phyloP scores from a whole-genome alignment of 345 rosid species.

The Lagerstroemia speciosa region DNA sequence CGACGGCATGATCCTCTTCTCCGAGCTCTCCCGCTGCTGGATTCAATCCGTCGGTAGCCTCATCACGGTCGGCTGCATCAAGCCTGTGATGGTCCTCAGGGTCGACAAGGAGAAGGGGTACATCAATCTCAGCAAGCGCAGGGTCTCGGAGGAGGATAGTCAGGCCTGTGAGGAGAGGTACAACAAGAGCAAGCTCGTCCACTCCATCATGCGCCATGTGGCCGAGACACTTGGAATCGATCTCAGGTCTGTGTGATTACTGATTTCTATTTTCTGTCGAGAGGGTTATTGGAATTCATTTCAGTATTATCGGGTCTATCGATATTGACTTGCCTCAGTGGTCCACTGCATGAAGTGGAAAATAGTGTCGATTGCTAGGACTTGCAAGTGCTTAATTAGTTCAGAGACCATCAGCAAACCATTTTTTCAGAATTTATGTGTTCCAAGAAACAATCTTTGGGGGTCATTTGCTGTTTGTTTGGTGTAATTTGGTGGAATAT shows the following conservation, averaged over 20 bases:
- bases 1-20: slow-evolving; percentile 94
- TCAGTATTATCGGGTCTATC: too few species aligned
- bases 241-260: too few species aligned
- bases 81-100: slow-evolving; percentile 97
- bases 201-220: slow-evolving; percentile 95
- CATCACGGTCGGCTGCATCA: slow-evolving; percentile 86
- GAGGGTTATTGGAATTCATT: too few species aligned
- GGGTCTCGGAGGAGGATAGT: slow-evolving; percentile 86
- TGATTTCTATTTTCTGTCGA: too few species aligned
- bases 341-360: too few species aligned
- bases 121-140: slow-evolving; percentile 88
- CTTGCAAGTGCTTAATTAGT: too few species aligned
- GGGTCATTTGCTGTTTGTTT: too few species aligned
- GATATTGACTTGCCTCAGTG: not conserved
- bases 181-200: slow-evolving; percentile 98
- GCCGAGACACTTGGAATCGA: slow-evolving; percentile 79
- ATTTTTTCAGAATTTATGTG: too few species aligned
- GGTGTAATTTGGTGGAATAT: too few species aligned
- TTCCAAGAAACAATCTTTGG: too few species aligned
- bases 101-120: slow-evolving; percentile 95
- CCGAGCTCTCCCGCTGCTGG: slow-evolving; percentile 98
- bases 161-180: slow-evolving; percentile 93
- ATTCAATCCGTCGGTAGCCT: slow-evolving; percentile 90
- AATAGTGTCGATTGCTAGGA: too few species aligned
- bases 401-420: too few species aligned